A percentile compares a stretch with the other conserved stretches of the same genome.
Conservation (phyloP, 768 basidiomycete species). For the Phaeotremella skinneri region DNA sequence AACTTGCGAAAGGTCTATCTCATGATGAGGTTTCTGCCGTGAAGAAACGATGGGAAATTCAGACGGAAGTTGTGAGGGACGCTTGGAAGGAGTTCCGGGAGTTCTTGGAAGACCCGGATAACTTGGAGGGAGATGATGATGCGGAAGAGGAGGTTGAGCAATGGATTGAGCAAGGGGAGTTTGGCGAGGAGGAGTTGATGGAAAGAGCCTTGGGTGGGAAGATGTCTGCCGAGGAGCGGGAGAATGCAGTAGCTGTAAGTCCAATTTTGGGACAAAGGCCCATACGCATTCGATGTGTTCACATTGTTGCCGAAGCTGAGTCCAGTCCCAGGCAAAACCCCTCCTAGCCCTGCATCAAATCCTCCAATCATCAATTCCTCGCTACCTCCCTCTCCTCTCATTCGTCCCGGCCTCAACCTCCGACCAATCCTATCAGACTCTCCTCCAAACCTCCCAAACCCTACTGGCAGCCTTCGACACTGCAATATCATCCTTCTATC, state of each 20-base stretch:
- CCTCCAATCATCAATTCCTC: slow-evolving; percentile 33
- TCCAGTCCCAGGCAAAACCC: slow-evolving; percentile 29
- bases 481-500: slow-evolving; percentile 35
- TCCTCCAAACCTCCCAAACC: slow-evolving; percentile 18
- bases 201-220: slow-evolving; percentile 23
- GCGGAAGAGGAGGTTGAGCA: slow-evolving; percentile 21
- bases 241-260: slow-evolving; percentile 31
- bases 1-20: slow-evolving; percentile 11
- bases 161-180: slow-evolving; percentile 18
- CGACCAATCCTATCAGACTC: slow-evolving; percentile 8
- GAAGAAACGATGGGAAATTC: slow-evolving; percentile 24
- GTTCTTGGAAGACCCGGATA: slow-evolving; percentile 26
- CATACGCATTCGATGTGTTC: neutral
- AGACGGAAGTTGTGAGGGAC: slow-evolving; percentile 37
- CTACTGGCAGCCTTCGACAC: slow-evolving; percentile 34
- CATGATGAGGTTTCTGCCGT: slow-evolving; percentile 26
- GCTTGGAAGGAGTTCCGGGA: slow-evolving; percentile 47
- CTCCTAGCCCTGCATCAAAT: slow-evolving; percentile 38
- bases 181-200: slow-evolving; percentile 4
- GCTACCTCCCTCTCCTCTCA: slow-evolving; percentile 20
- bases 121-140: slow-evolving; percentile 14
- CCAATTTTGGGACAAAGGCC: too few relatives aligned
- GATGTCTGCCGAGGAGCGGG: slow-evolving; percentile 22
- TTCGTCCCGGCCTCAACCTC: slow-evolving; percentile 1
- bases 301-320: neutral